A percentile compares a stretch with the other conserved stretches of the same genome.
Evolutionary conservation across 768 basidiomycete genomes (phyloP).

Genomic region (Mycena vulgaris): DNA sequence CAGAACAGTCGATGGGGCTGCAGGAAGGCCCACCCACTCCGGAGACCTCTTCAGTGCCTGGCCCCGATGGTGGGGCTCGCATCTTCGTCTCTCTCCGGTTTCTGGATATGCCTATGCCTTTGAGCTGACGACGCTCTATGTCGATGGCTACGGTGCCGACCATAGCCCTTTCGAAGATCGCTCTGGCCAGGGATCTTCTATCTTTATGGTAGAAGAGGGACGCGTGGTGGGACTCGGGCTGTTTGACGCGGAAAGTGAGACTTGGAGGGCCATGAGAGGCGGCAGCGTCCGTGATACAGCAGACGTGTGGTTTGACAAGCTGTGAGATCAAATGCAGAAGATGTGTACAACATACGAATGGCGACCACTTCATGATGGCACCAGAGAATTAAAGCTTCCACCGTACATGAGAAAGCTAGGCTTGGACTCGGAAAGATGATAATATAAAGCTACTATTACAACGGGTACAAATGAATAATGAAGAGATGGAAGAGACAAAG

Average conservation of each 20-base stretch:
- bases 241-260: conserved; percentile 30
- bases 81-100: conserved; percentile 48
- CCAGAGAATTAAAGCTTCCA: too few relatives aligned
- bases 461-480: background rate
- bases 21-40: background rate
- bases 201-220: conserved; percentile 46
- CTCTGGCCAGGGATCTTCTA: conserved; percentile 23
- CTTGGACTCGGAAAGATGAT: background rate
- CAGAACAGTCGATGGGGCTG: conserved; percentile 40
- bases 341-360: too few relatives aligned
- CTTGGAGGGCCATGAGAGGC: conserved; percentile 41
- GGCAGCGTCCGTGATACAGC: conserved; percentile 43
- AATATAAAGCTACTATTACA: background rate
- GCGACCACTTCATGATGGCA: too few relatives aligned
- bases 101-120: conserved; percentile 41
- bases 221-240: conserved; percentile 49
- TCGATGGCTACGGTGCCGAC: conserved; percentile 56
- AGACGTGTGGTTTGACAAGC: conserved; percentile 51
- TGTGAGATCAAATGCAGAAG: too few relatives aligned
- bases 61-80: conserved; percentile 54
- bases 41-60: conserved; percentile 49
- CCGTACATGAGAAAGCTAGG: too few relatives aligned
- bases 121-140: conserved; percentile 47
- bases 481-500: background rate
- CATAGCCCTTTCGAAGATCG: conserved; percentile 49